A percentile compares a stretch with the other conserved stretches of the same genome.
Conservation (phyloP, 805 yeast genomes). For the Yamadazyma phyllophila region DNA sequence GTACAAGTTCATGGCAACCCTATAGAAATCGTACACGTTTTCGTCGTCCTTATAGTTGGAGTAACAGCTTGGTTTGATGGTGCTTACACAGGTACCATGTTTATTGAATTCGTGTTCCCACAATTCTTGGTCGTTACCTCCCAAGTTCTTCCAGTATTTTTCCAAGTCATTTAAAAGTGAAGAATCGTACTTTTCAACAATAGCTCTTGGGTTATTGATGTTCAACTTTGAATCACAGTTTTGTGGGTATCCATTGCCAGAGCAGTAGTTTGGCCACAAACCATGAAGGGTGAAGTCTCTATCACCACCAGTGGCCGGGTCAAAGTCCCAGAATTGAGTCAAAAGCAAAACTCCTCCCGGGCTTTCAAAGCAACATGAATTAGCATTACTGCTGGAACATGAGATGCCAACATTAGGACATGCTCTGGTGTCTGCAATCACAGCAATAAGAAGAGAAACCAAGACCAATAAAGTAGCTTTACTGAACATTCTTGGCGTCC, state of each 20-base stretch:
- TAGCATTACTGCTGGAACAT: background rate
- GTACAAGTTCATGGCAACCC: constrained; percentile 29
- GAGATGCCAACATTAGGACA: constrained; percentile 1
- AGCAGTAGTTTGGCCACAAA: constrained; percentile 42
- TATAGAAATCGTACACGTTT: constrained; percentile 30
- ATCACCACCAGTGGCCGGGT: constrained; percentile 30
- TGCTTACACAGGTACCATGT: constrained; percentile 43
- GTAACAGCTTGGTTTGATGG: constrained; percentile 37
- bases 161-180: constrained; percentile 28
- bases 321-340: constrained; percentile 39
- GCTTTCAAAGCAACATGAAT: constrained; percentile 45
- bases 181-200: constrained; percentile 13
- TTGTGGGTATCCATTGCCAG: constrained; percentile 35
- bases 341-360: constrained; percentile 40
- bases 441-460: background rate
- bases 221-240: constrained; percentile 33
- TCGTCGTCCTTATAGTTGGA: constrained; percentile 15
- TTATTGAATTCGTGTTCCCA: constrained; percentile 46
- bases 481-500: background rate
- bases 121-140: constrained; percentile 52
- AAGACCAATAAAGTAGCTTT: background rate
- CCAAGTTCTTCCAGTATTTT: constrained; percentile 37
- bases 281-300: constrained; percentile 44
- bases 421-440: background rate
- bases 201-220: constrained; percentile 22